Base-by-base conservation (phyloP, 352 stramenopile genomes). In the Phytophthora vignae region DNA sequence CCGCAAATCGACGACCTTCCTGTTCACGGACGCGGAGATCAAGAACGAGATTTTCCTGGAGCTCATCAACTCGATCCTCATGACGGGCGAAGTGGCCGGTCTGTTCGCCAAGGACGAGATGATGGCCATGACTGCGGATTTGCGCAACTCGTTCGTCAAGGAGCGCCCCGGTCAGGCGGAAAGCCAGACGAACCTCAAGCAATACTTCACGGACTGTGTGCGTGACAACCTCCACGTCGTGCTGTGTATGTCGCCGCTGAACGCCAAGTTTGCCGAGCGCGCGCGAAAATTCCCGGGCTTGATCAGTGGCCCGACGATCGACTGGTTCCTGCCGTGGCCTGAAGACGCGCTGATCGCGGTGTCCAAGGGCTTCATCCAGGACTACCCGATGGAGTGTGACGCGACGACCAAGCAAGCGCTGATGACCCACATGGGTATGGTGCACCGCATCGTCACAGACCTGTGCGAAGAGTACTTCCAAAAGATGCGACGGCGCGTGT, bases 1-100 rank as follows among this genome's bases (percentile, higher is more conserved):
- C 66, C 86, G 94, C 49, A 98, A 99, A 73, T 97, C 94, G 29
- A 99, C 98, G 44, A 99, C 96, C 38, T 99, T 99, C 64, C 74
- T 99, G 14, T 99, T 99, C 72, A 99, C 98, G 1, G 98, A 99
- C 70, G 97, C 96, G 9, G 97, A 99, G 73, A 99, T 99, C 77
- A 99, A 99, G 85, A 97, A 99, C 62, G 98, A 99, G 76, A 98
- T 98, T 64, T 99, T 99, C 77, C 81, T 99, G 48, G 98, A 99
- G 87, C 85, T 98, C 8, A 98, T 99, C 82, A 99, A 99, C 82
- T 99, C 91, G 22, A 94, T 99, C 42, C 85, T 99, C 42, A 99
- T 99, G 86, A 99, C 98, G 9, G 98, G 98, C 57, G 98, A 99
- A 84, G 96, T 99, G n/a, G 95, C 97, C 0, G 97, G 96, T 31